Evolutionary conservation across 2,329 filamentous ascomycete genomes (phyloP), one percentile per base, ranked within the genome.

Genomic region (Huntiella moniliformis): DNA sequence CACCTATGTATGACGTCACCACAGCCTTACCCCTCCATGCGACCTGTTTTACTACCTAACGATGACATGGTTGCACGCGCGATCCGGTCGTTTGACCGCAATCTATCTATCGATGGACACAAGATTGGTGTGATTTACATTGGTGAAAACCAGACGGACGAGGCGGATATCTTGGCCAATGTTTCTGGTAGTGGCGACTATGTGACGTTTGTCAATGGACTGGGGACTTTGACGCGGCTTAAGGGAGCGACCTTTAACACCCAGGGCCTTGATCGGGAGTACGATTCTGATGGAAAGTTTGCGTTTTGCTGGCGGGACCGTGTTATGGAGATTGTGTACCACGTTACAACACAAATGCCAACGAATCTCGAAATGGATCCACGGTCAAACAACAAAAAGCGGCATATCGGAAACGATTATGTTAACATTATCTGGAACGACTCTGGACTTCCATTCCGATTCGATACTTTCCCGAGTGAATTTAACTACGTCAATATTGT

Each of bases 351-450:
- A 3, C 86, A 96, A 70, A 98, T 98, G 91, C 91, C 91, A 1
- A 94, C 85, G 7, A 74, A 92, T 56, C 65, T 79, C 11, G 76
- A 85, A 45, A 70, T 74, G 28, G 86, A 94, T 54, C 74, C 80
- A 7, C 71, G 75, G 51, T 85, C 80, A 56, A 77, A 79, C 51
- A 71, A 76, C 59, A 98, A 98, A 66, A 98, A 98, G 62, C 73
- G 78, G 2, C 92, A 96, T 57, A 91, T 96, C 50, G 91, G 91
- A 48, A 98, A 98, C 57, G 91, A 96, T 60, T 93, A 84, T 59
- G 91, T 98, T 57, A 96, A 94, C 58, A 93, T 98, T 54, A 80
- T 98, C 48, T 98, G 92, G 70, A 98, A 98, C 59, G 85, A 93
- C 56, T 95, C 87, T 2, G 88, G 91, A n/a, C 61, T 79, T 41